Evolutionary conservation across 106 monocot genomes (phyloP).

Genomic region (Acorus calamus): DNA sequence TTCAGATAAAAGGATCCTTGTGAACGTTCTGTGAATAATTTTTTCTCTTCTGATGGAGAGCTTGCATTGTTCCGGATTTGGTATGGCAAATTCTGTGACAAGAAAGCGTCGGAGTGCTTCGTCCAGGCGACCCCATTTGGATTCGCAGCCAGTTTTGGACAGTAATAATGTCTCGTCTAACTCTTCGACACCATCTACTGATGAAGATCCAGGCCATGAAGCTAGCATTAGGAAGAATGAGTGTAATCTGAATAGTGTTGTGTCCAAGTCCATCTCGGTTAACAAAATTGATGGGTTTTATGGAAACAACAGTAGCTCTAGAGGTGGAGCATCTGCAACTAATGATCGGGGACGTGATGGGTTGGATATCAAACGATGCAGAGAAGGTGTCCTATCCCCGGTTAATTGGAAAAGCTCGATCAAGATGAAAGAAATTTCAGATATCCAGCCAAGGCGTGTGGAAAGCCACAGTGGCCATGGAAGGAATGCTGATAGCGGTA

Average conservation of each 20-base stretch:
- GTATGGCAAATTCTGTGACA: conserved; percentile 8
- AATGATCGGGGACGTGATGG: conserved; percentile 12
- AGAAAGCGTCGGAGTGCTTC: conserved; percentile 42
- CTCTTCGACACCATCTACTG: conserved; percentile 44
- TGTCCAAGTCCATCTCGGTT: conserved; percentile 15
- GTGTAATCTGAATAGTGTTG: conserved; percentile 26
- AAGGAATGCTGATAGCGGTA: conserved; percentile 1
- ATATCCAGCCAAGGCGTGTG: conserved; percentile 11
- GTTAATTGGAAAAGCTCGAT: conserved; percentile 25
- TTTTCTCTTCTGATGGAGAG: conserved; percentile 31
- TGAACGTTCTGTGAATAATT: too few relatives aligned
- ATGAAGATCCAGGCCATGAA: conserved; percentile 25
- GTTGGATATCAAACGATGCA: conserved; percentile 21
- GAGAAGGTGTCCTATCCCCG: conserved; percentile 32
- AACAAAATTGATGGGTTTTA: conserved; percentile 28
- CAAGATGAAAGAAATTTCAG: conserved; percentile 19
- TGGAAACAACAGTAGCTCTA: conserved; percentile 9
- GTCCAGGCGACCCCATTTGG: conserved; percentile 37
- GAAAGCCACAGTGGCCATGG: conserved; percentile 7
- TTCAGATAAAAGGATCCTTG: too few relatives aligned
- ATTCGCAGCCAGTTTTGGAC: conserved; percentile 27
- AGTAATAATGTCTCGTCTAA: conserved; percentile 31
- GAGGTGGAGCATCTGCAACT: conserved; percentile 8
- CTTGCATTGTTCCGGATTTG: conserved; percentile 26
- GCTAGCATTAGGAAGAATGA: conserved; percentile 28